phyloP scores from a whole-genome alignment of 1,139 yeast species.

The Geotrichum citri-aurantii region DNA sequence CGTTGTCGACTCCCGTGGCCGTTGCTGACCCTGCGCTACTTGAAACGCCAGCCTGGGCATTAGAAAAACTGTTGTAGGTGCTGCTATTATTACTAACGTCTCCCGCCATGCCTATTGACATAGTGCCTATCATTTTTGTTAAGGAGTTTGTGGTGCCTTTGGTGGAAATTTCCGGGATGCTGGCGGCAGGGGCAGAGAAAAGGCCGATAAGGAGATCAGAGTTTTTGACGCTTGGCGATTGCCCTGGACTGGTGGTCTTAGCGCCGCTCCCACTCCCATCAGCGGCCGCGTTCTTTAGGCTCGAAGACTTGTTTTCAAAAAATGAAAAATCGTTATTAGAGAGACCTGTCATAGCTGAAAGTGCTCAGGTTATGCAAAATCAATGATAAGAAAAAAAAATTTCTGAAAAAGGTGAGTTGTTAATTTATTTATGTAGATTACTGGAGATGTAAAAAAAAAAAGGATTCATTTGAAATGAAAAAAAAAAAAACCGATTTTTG shows the following conservation, averaged over 20 bases:
- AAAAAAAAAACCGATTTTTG: too few species aligned
- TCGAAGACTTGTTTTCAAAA: neutral
- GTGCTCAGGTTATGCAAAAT: neutral
- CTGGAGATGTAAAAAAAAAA: too few species aligned
- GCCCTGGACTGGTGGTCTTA: neutral
- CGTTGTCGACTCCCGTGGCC: neutral
- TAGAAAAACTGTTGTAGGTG: neutral
- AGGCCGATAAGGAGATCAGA: neutral
- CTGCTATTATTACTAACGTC: neutral
- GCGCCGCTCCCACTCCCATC: neutral
- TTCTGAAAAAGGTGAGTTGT: neutral
- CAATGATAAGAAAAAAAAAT: too few species aligned
- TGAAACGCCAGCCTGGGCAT: neutral
- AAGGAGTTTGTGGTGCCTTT: neutral
- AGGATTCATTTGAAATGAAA: too few species aligned
- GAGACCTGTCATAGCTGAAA: neutral
- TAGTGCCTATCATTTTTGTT: neutral
- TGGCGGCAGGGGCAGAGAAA: neutral
- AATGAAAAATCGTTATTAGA: neutral
- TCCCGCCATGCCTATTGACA: neutral
- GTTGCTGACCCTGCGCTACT: neutral
- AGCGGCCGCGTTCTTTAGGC: neutral
- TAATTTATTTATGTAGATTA: too few species aligned
- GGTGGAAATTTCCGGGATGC: neutral
- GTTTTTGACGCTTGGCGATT: neutral